Evolutionary conservation across 495 filamentous ascomycete species (phyloP).

Genomic region (Penicillium canariense): DNA sequence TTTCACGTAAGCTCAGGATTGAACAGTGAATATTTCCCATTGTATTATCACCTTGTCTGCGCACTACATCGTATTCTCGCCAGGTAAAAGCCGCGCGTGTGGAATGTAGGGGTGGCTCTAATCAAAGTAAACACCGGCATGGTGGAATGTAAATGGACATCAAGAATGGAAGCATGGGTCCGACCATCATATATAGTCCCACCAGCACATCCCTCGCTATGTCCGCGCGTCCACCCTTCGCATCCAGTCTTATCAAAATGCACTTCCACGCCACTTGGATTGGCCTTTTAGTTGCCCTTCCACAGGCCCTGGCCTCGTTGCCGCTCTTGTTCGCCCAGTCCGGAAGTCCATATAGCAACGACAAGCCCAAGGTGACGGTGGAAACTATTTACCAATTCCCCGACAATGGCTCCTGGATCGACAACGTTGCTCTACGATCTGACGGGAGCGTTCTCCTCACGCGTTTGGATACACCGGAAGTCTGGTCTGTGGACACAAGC

Average conservation of each 20-base stretch:
- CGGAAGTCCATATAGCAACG: conserved; percentile 5
- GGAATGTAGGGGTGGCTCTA: conserved; percentile 1
- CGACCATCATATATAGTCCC: not conserved
- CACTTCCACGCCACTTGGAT: conserved; percentile 7
- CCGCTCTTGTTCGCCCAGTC: not conserved
- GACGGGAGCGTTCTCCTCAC: conserved; percentile 38
- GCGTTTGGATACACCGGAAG: conserved; percentile 32
- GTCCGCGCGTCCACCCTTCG: not conserved
- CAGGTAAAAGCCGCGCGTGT: not conserved
- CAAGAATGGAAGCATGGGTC: not conserved
- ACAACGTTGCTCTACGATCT: conserved; percentile 36
- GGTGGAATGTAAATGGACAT: not conserved
- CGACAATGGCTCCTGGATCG: conserved; percentile 40
- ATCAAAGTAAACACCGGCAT: not conserved
- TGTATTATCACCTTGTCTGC: too few species aligned
- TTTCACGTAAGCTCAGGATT: too few species aligned
- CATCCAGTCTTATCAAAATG: conserved; percentile 11
- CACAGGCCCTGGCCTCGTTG: conserved; percentile 13
- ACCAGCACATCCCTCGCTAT: not conserved
- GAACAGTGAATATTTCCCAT: too few species aligned
- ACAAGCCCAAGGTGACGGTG: conserved; percentile 17
- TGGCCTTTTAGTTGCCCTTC: conserved; percentile 10
- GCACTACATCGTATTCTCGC: too few species aligned
- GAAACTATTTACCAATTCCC: conserved; percentile 34
- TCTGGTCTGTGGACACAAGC: conserved; percentile 39